Evolutionary conservation across 257 asterid species (phyloP), one percentile per base, ranked within the genome.

Genomic region (Euphrasia confusa): DNA sequence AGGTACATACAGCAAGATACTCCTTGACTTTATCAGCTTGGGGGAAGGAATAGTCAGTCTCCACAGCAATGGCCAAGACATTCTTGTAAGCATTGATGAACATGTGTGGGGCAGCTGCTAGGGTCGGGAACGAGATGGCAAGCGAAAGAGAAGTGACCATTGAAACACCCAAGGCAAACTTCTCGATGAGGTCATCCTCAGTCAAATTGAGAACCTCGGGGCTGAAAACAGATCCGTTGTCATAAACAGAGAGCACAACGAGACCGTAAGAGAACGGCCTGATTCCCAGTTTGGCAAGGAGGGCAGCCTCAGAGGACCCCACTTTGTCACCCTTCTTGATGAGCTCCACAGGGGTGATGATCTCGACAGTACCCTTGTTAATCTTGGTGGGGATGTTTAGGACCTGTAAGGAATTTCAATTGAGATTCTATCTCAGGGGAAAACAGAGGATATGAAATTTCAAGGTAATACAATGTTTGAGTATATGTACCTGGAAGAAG

Each of bases 351-450:
- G 99, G 99, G 13, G 99, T 93, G 70, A 93, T 82, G 28, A 93
- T 93, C 71, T 93, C 99, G 1, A 93, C 99, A 26, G 97, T 93
- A 32, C 99, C 97, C 88, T 92, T 92, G 94, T 92, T 92, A 71
- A 92, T 92, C 80, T 92, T 92, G 32, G 99, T 92, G 27, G 99
- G 97, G 44, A 93, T 93, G 77, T 93, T 87, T 32, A 93, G 92
- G 53, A 86, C 97, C 97, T 90, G 74, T 3, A 26, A 7, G 18
- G 35, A n/a, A n/a, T 10, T 28, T 3, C 11, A 3, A 40, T 1
- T 1, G 2, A 26, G 61, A 15, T 49, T 12, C 26, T 49, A 49
- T 3, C 17, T n/a, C n/a, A 3, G 7, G 1, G 7, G 7, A 18
- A 5, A 1, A 10, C 17, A 44, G 15, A 44, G 15, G 11, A 44